Evolutionary conservation across 495 filamentous ascomycete genomes (phyloP), one percentile per base, ranked within the genome.

Genomic region (Talaromyces trachyspermus): DNA sequence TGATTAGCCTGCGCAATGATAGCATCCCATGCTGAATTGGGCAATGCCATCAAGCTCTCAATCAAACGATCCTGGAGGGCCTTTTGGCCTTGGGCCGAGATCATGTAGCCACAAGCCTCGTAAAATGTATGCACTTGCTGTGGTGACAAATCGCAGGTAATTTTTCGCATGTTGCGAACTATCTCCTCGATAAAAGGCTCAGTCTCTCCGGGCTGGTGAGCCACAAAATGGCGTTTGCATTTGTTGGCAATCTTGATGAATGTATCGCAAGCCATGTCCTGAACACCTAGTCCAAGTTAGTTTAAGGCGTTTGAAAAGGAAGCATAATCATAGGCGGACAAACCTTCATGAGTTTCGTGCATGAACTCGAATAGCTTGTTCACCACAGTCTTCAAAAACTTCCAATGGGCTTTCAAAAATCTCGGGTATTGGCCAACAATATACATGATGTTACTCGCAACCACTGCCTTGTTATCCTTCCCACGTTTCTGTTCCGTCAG

Each of bases 331-430:
- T n/a, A 57, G 5, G 14, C 29, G 11, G 43, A 65, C 75, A 57
- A 59, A 80, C 88, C 92, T 78, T 99, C 92, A 60, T 99, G 92
- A 4, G 92, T 97, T 61, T 99, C 92, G 65, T 99, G 92, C 92
- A 99, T 99, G 60, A 99, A 99, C 66, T 99, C 92, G 56, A 99
- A 99, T 10, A 99, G 79, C 70, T 99, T 99, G 70, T 97, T 99
- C 54, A 99, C 92, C 17, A 99, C 92, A 5, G 92, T 99, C 78
- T 99, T 99, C 54, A 99, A 69, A 70, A 99, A 99, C 64, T 98
- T 98, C 92, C 92, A 98, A 62, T 98, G 92, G 0, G 92, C 92
- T 65, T 98, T 98, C 55, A 98, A 69, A 69, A 98, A 98, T 22
- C 92, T 86, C 12, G 92, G 92, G 60, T 98, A 98, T 62, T 98